Percentiles rank a stretch among this genome's conserved stretches.
Conservation (phyloP, 805 yeast genomes). For the Debaryomyces prosopidis region DNA sequence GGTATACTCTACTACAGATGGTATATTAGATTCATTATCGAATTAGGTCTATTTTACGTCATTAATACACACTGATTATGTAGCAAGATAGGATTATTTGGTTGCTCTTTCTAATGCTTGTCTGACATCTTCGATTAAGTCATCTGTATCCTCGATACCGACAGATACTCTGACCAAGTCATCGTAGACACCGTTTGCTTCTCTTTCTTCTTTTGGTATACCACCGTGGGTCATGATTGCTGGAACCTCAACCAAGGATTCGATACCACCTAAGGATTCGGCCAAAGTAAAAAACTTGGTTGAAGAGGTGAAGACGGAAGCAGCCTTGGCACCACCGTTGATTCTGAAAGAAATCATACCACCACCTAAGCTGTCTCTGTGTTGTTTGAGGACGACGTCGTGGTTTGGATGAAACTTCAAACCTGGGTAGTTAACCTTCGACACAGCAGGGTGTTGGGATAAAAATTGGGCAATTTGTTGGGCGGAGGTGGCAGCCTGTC, state of each 20-base stretch:
- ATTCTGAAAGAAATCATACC: slow-evolving; percentile 90
- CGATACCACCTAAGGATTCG: slow-evolving; percentile 89
- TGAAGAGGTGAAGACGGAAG: slow-evolving; percentile 68
- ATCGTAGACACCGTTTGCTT: slow-evolving; percentile 76
- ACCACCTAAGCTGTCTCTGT: slow-evolving; percentile 84
- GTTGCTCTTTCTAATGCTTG: slow-evolving; percentile 55
- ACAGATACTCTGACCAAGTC: slow-evolving; percentile 81
- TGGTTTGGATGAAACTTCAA: slow-evolving; percentile 63
- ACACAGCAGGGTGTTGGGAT: slow-evolving; percentile 49
- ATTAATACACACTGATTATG: too few species aligned
- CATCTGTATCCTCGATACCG: slow-evolving; percentile 84
- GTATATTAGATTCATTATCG: too few species aligned
- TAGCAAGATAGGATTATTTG: slow-evolving; percentile 1
- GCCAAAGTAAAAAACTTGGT: slow-evolving; percentile 83
- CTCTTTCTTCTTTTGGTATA: slow-evolving; percentile 76
- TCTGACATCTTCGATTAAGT: slow-evolving; percentile 67
- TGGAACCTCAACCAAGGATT: slow-evolving; percentile 82
- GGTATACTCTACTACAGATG: too few species aligned
- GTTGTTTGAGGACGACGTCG: slow-evolving; percentile 68
- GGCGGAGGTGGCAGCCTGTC: slow-evolving; percentile 68
- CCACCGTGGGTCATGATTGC: slow-evolving; percentile 94
- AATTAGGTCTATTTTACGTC: too few species aligned
- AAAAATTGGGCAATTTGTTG: slow-evolving; percentile 68
- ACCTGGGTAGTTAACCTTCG: slow-evolving; percentile 82
- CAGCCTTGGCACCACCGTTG: slow-evolving; percentile 77